Conservation (phyloP, 176 grass and related monocot genomes). For the Tillandsia leiboldiana region DNA sequence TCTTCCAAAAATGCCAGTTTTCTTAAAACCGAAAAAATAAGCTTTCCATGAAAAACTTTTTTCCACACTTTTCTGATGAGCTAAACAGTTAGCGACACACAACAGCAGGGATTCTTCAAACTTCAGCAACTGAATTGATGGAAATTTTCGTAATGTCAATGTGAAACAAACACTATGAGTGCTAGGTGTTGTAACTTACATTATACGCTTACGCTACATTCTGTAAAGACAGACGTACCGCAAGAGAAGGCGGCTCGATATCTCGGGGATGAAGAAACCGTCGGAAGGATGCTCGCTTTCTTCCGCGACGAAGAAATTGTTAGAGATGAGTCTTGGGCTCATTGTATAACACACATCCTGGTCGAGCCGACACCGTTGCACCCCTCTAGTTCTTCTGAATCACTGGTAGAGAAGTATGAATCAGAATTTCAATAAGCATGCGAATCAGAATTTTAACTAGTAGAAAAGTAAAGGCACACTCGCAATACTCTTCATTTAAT, state of each 20-base stretch:
- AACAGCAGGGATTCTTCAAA: too few relatives aligned
- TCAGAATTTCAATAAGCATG: too few relatives aligned
- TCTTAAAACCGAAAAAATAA: too few relatives aligned
- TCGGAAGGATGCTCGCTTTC: not conserved
- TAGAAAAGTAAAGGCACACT: not conserved
- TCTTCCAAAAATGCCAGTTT: too few relatives aligned
- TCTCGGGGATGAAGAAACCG: not conserved
- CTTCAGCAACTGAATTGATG: not conserved
- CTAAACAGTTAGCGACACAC: too few relatives aligned
- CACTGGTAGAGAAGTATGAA: constrained; percentile 22
- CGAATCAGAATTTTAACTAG: not conserved
- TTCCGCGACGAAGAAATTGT: not conserved
- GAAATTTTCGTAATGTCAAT: not conserved
- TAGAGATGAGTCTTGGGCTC: constrained; percentile 17
- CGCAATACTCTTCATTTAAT: not conserved
- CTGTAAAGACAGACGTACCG: not conserved
- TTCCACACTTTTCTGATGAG: too few relatives aligned
- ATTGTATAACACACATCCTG: constrained; percentile 41
- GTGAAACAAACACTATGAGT: not conserved
- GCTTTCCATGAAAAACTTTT: too few relatives aligned
- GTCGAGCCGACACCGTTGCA: constrained; percentile 10
- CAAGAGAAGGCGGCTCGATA: not conserved
- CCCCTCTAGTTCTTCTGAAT: constrained; percentile 31
- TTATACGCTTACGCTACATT: not conserved
- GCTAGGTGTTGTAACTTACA: not conserved